phyloP scores from a whole-genome alignment of 257 asterid species.

The Solanum chmielewskii region DNA sequence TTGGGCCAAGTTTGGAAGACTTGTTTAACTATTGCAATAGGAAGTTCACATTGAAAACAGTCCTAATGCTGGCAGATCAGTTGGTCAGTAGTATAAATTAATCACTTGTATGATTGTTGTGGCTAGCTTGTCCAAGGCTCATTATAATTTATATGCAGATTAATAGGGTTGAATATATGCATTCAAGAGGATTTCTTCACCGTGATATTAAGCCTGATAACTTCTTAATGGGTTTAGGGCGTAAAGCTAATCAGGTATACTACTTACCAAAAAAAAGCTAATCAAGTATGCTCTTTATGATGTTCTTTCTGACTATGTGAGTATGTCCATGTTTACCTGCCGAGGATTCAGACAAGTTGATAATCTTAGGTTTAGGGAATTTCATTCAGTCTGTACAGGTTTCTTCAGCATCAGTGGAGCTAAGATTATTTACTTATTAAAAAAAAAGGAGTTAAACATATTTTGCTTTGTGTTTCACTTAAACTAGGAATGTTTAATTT shows the following conservation, averaged over 20 bases:
- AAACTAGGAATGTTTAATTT: neutral
- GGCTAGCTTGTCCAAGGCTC: neutral
- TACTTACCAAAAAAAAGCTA: slow-evolving; percentile 27
- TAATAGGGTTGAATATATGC: slow-evolving; percentile 76
- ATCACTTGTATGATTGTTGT: neutral
- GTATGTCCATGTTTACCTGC: neutral
- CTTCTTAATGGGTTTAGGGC: slow-evolving; percentile 84
- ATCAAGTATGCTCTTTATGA: slow-evolving; percentile 42
- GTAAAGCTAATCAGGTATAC: slow-evolving; percentile 79
- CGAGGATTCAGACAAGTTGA: neutral
- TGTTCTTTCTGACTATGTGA: neutral
- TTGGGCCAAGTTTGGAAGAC: slow-evolving; percentile 83
- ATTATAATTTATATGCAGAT: slow-evolving; percentile 27
- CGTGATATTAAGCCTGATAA: slow-evolving; percentile 90
- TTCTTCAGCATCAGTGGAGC: neutral
- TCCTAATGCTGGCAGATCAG: slow-evolving; percentile 89
- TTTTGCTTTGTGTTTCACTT: neutral
- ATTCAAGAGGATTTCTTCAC: slow-evolving; percentile 86
- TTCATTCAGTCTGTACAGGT: neutral
- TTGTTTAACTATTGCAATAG: slow-evolving; percentile 71
- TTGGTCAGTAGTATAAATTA: slow-evolving; percentile 37
- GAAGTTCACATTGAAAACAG: slow-evolving; percentile 74
- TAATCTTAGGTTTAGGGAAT: neutral
- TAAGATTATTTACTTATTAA: neutral
- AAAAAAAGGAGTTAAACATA: neutral